A percentile compares a stretch with the other conserved stretches of the same genome.
Evolutionary conservation across 768 basidiomycete species (phyloP).

Genomic region (Psilocybe subaeruginosa): DNA sequence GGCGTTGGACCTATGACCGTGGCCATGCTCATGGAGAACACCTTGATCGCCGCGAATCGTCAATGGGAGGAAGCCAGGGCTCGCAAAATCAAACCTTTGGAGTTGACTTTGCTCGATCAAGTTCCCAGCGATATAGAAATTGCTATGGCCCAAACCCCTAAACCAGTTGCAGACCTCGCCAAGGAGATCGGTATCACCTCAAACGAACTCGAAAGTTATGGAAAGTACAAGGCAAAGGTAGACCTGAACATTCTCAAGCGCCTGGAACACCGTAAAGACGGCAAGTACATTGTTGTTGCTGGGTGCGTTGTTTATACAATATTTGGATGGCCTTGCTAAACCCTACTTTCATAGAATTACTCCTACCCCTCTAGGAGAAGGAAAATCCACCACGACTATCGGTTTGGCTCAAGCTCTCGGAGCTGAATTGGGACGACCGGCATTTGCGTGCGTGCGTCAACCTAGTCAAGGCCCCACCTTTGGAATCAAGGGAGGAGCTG

Average conservation of each 20-base stretch:
- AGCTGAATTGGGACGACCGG: constrained; percentile 88
- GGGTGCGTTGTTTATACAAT: constrained; percentile 54
- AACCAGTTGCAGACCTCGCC: constrained; percentile 83
- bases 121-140: constrained; percentile 98
- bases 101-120: constrained; percentile 76
- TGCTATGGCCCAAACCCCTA: constrained; percentile 92
- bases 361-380: constrained; percentile 95
- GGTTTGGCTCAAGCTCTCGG: constrained; percentile 96
- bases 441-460: constrained; percentile 97
- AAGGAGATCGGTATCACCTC: constrained; percentile 85
- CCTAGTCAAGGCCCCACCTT: constrained; percentile 99
- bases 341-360: constrained; percentile 65
- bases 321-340: constrained; percentile 9
- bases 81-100: constrained; percentile 76
- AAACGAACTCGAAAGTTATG: constrained; percentile 91
- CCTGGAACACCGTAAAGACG: constrained; percentile 82
- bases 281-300: constrained; percentile 95
- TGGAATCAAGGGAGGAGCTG: constrained; percentile 98
- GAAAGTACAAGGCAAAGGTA: constrained; percentile 97
- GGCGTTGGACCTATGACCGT: constrained; percentile 99
- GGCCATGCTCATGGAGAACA: constrained; percentile 97
- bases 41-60: constrained; percentile 80
- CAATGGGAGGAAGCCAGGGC: constrained; percentile 71
- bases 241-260: constrained; percentile 88
- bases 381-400: constrained; percentile 97